phyloP scores from a whole-genome alignment of 176 grass and related monocot species.

The Tillandsia fasciculata region DNA sequence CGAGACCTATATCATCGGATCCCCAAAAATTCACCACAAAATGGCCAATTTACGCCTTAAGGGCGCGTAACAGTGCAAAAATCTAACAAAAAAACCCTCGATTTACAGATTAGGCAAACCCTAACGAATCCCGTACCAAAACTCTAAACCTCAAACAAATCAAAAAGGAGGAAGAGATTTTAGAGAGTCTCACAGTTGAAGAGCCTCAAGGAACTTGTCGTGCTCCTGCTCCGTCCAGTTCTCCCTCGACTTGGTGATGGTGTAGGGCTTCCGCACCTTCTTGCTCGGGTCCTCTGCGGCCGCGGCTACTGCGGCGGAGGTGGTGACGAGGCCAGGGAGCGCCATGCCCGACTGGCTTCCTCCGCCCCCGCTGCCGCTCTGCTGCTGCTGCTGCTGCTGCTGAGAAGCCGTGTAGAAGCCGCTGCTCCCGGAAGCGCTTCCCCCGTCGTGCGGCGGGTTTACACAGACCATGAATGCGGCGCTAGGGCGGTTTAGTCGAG shows the following conservation, averaged over 20 bases:
- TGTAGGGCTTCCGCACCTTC: slow-evolving; percentile 9
- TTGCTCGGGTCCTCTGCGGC: background rate
- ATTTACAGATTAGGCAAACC: no score
- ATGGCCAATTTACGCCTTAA: background rate
- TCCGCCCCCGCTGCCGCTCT: background rate
- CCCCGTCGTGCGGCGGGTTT: background rate
- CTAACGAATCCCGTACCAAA: no score
- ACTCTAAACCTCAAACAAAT: no score
- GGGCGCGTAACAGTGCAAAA: no score
- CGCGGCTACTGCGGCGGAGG: background rate
- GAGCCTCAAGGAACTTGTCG: slow-evolving; percentile 13
- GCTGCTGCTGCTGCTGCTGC: slow-evolving; percentile 5
- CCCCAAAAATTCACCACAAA: background rate
- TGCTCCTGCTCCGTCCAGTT: slow-evolving; percentile 11
- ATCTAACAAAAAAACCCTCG: no score
- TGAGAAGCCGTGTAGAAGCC: background rate
- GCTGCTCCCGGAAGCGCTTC: background rate
- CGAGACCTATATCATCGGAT: background rate
- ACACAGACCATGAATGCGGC: background rate
- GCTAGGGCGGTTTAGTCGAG: background rate
- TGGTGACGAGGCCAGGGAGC: background rate
- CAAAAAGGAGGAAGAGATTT: background rate
- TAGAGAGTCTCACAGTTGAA: background rate
- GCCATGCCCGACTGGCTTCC: background rate
- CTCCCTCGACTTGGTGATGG: slow-evolving; percentile 8